Percentiles rank a stretch among this genome's conserved stretches.
These are phyloP conservation scores for Serendipita sp. DNA, from an alignment of 768 basidiomycete genomes.

Conservation along the genomic window DNA sequence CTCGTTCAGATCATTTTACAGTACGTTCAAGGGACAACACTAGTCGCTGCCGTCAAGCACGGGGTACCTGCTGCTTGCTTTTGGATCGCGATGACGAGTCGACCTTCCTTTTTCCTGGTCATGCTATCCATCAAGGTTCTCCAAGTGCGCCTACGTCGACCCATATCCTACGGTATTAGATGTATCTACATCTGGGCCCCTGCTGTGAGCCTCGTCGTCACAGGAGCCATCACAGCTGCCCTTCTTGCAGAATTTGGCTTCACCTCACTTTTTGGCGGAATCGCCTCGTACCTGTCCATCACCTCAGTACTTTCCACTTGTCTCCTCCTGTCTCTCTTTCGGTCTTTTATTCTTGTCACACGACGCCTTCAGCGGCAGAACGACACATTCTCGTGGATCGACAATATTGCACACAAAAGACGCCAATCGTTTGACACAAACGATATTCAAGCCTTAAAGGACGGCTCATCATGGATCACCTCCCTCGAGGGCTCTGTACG, in stretches of 20 bases:
- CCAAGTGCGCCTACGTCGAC: conserved; percentile 53
- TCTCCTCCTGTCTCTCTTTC: conserved; percentile 42
- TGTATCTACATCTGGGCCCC: conserved; percentile 68
- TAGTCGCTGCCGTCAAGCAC: conserved; percentile 30
- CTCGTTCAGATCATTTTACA: conserved; percentile 50
- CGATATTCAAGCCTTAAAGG: conserved; percentile 55
- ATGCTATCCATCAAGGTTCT: conserved; percentile 45
- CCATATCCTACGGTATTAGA: conserved; percentile 50
- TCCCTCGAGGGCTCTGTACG: conserved; percentile 40
- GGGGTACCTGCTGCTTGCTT: conserved; percentile 41
- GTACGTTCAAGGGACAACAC: conserved; percentile 31
- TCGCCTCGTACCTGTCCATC: conserved; percentile 40
- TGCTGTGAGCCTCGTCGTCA: conserved; percentile 34
- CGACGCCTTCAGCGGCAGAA: conserved; percentile 34
- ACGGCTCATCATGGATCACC: conserved; percentile 71
- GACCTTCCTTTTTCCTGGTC: conserved; percentile 52
- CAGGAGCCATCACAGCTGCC: conserved; percentile 44
- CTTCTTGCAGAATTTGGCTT: conserved; percentile 40
- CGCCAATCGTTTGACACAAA: conserved; percentile 52
- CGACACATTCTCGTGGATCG: conserved; percentile 35
- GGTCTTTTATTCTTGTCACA: conserved; percentile 49
- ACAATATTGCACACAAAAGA: conserved; percentile 35
- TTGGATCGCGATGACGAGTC: conserved; percentile 53
- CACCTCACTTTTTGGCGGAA: conserved; percentile 41
- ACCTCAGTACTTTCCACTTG: conserved; percentile 37